phyloP scores from a whole-genome alignment of 1,284 basidiomycete species.

The Ceratobasidium sp. region DNA sequence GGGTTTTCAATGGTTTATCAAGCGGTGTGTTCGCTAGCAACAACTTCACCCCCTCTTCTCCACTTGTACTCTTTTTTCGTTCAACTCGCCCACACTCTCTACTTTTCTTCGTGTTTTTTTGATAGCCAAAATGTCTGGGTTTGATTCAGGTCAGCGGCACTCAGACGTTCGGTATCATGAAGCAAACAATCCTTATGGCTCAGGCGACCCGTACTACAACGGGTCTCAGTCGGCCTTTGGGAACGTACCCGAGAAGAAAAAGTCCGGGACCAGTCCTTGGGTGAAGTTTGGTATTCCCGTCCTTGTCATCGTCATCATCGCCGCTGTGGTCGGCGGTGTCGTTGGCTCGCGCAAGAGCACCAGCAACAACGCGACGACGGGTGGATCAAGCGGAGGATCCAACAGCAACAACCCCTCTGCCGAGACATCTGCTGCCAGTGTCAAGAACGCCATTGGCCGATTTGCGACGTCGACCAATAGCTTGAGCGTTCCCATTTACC shows the following conservation, averaged over 20 bases:
- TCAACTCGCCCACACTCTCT: conserved; percentile 16
- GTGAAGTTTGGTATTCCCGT: conserved; percentile 71
- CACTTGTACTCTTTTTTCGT: conserved; percentile 4
- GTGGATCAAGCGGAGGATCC: conserved; percentile 43
- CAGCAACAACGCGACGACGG: conserved; percentile 51
- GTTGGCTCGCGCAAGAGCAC: conserved; percentile 64
- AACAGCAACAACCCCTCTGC: conserved; percentile 49
- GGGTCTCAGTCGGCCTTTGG: conserved; percentile 39
- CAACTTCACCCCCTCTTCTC: not conserved
- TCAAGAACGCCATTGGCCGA: conserved; percentile 65
- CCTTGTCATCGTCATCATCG: conserved; percentile 69
- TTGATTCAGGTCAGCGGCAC: conserved; percentile 42
- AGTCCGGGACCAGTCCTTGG: conserved; percentile 61
- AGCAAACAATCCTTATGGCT: conserved; percentile 42
- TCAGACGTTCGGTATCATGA: conserved; percentile 43
- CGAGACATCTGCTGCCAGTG: conserved; percentile 62
- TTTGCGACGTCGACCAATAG: conserved; percentile 79
- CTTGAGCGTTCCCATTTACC: conserved; percentile 83
- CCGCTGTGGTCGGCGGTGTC: conserved; percentile 79
- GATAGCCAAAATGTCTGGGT: conserved; percentile 24
- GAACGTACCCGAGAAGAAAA: conserved; percentile 41
- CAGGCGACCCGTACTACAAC: conserved; percentile 42
- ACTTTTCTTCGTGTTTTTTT: conserved; percentile 7
- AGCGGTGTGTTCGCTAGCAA: not conserved
- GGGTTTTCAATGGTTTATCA: not conserved